These are phyloP conservation scores for Saccharomycopsis sp. DNA, from an alignment of 805 yeast genomes.

Conservation along the genomic window DNA sequence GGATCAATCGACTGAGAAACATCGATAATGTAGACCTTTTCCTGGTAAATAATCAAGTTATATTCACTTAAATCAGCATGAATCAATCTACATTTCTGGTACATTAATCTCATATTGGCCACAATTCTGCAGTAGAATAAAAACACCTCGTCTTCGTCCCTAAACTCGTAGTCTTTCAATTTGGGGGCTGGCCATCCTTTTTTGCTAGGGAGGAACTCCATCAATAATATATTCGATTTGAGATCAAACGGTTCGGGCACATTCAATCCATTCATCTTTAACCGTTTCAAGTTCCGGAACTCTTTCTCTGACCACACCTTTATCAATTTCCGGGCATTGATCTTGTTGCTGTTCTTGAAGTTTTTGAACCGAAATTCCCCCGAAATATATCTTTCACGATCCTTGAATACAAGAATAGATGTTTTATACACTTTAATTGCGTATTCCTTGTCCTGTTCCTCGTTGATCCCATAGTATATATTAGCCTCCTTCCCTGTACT, in stretches of 20 bases:
- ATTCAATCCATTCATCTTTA: conserved; percentile 74
- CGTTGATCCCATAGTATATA: conserved; percentile 72
- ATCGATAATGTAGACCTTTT: conserved; percentile 80
- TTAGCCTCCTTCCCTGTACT: conserved; percentile 99
- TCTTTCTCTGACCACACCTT: conserved; percentile 99
- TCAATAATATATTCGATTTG: conserved; percentile 83
- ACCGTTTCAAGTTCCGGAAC: conserved; percentile 82
- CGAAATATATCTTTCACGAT: conserved; percentile 90
- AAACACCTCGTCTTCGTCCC: conserved; percentile 56
- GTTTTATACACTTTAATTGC: conserved; percentile 96
- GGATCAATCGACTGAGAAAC: conserved; percentile 98
- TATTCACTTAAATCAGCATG: conserved; percentile 98
- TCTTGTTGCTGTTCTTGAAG: conserved; percentile 61
- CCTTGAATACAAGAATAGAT: conserved; percentile 93
- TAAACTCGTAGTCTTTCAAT: conserved; percentile 74
- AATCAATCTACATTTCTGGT: conserved; percentile 80
- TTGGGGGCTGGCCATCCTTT: conserved; percentile 86
- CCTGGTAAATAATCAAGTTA: conserved; percentile 75
- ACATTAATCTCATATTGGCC: conserved; percentile 79
- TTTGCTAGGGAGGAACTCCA: conserved; percentile 71
- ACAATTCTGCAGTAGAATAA: conserved; percentile 72
- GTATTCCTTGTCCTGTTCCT: conserved; percentile 44
- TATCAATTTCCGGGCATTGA: conserved; percentile 96
- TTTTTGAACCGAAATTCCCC: conserved; percentile 93
- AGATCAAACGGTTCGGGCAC: conserved; percentile 89